Base-by-base conservation (phyloP, 108 stramenopile species). In the Heterococcus sp. region DNA sequence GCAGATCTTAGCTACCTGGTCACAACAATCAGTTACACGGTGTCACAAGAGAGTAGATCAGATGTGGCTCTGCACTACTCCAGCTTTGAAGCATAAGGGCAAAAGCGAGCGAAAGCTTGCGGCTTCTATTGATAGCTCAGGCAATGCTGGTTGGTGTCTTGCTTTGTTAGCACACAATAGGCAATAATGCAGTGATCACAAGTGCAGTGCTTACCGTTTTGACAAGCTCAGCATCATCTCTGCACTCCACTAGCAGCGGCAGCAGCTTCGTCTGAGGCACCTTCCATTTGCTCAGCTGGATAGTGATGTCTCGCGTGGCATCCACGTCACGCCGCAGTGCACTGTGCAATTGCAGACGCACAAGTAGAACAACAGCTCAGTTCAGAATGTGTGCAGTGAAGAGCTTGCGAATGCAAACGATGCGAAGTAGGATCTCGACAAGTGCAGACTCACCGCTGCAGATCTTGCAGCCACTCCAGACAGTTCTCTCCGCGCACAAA, bases 401-500 rank as follows among this genome's bases (percentile, higher is more conserved):
- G 26, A 63, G 26, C 58, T 26, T 21, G 26, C 21, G 58, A 63
- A 63, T 26, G 26, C 21, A 21, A 63, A 26, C 21, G 26, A 63
- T 63, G 58, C 26, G 58, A 26, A 21, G 26, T 26, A 26, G 21
- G 58, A 63, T 21, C 21, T 26, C 58, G 26, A 63, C 58, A 63
- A 38, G 21, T 37, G 8, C 29, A 0, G 32, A 33, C 5, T 71
- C 37, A 81, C 79, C 79, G 71, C 70, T 84, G 83, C 3, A 84
- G 64, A 31, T 84, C 83, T 35, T 84, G 83, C 0, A 84, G 83
- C 83, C 83, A 84, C 75, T 84, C 83, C 3, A 84, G 38, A 39
- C 83, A 84, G 58, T 76, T 84, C 35, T 84, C 83, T 27, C 83
- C 83, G 2, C 83, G 74, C n/a, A 84, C 75, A 58, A 84, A 84